A percentile compares a stretch with the other conserved stretches of the same genome.
These are phyloP conservation scores for Aspergillus fumigatus DNA, from an alignment of 2,329 filamentous ascomycete species.

Conservation along the genomic window DNA sequence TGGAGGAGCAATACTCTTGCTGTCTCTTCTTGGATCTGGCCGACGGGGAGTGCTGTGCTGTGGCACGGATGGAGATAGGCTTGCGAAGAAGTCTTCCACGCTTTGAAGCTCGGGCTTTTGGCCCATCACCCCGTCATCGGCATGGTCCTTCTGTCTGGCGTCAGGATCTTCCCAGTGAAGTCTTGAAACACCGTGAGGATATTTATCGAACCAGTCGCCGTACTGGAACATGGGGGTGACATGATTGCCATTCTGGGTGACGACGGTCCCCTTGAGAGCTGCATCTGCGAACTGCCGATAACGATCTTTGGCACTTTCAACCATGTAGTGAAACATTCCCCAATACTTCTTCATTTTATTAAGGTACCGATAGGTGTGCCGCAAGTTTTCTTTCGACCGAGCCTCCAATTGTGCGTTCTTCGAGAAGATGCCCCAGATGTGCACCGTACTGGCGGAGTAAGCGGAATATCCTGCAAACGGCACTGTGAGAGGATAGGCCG, in stretches of 20 bases:
- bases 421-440: slow-evolving; percentile 87
- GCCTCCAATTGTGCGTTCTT: slow-evolving; percentile 71
- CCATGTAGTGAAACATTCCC: slow-evolving; percentile 98
- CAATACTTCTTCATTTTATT: slow-evolving; percentile 95
- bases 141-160: slow-evolving; percentile 66
- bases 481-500: slow-evolving; percentile 75
- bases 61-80: slow-evolving; percentile 58
- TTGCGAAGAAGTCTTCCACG: slow-evolving; percentile 90
- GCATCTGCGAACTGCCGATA: slow-evolving; percentile 82
- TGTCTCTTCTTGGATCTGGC: slow-evolving; percentile 23
- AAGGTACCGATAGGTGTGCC: slow-evolving; percentile 83
- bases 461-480: slow-evolving; percentile 95
- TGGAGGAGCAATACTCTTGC: slow-evolving; percentile 19
- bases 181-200: slow-evolving; percentile 84
- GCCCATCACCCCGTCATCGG: slow-evolving; percentile 82
- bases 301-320: slow-evolving; percentile 83
- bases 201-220: slow-evolving; percentile 94
- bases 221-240: slow-evolving; percentile 79
- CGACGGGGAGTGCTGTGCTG: slow-evolving; percentile 46
- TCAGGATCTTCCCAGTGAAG: slow-evolving; percentile 77
- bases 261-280: slow-evolving; percentile 59
- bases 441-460: slow-evolving; percentile 89
- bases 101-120: slow-evolving; percentile 88
- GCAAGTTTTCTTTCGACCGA: slow-evolving; percentile 75
- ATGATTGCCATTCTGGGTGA: slow-evolving; percentile 29